Evolutionary conservation across 192 early-diverging fungal genomes (phyloP).

Genomic region (Gonapodya prolifera): DNA sequence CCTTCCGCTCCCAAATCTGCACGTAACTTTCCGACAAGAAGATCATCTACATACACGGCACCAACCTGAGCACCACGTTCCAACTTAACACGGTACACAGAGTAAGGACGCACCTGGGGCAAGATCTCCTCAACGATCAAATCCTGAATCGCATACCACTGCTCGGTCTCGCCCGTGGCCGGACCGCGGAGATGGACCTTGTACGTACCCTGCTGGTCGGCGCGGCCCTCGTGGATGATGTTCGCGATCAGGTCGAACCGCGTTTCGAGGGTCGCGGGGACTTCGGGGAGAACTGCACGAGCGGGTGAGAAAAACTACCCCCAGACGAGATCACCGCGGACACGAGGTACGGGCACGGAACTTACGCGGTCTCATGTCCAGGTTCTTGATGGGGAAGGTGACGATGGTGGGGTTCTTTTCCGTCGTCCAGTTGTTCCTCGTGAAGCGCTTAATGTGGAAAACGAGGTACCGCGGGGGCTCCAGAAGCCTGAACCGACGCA

Average conservation of each 20-base stretch:
- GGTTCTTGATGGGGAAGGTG: conserved; percentile 77
- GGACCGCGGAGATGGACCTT: conserved; percentile 68
- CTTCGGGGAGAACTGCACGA: conserved; percentile 29
- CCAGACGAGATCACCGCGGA: too few species aligned
- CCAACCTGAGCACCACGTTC: too few species aligned
- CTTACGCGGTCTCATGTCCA: conserved; percentile 73
- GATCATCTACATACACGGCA: too few species aligned
- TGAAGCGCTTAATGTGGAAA: conserved; percentile 82
- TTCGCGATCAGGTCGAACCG: conserved; percentile 83
- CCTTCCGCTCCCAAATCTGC: too few species aligned
- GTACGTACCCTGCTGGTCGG: conserved; percentile 55
- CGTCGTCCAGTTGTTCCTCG: conserved; percentile 62
- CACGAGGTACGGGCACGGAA: background rate
- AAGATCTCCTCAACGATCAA: conserved; percentile 81
- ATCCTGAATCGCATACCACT: conserved; percentile 95
- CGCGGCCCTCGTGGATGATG: conserved; percentile 75
- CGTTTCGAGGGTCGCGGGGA: conserved; percentile 21
- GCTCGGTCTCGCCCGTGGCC: too few species aligned
- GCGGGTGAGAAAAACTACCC: too few species aligned
- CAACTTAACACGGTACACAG: too few species aligned
- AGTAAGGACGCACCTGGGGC: conserved; percentile 93
- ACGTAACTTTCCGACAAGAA: conserved; percentile 84
- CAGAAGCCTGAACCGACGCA: conserved; percentile 60
- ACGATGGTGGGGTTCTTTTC: conserved; percentile 98
- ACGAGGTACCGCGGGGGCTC: conserved; percentile 75